Conservation (phyloP, 2,329 filamentous ascomycete genomes). For the Colletotrichum sp. region DNA sequence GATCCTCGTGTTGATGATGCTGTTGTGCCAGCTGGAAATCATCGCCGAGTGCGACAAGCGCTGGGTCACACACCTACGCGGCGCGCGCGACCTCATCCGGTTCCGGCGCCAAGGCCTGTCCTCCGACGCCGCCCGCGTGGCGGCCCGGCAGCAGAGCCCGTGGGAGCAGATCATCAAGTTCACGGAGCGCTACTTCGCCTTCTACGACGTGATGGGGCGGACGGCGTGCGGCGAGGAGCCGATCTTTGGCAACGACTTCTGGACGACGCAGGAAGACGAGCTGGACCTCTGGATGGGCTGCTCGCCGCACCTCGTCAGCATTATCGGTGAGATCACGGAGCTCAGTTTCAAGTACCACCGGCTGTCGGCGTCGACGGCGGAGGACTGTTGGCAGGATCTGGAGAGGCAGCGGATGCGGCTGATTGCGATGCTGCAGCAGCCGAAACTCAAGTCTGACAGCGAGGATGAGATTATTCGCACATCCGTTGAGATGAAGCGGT, state of each 20-base stretch:
- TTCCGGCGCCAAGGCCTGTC: slow-evolving; percentile 29
- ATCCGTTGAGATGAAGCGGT: slow-evolving; percentile 44
- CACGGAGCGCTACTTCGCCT: slow-evolving; percentile 49
- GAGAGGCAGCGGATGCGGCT: slow-evolving; percentile 9
- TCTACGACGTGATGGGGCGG: slow-evolving; percentile 50
- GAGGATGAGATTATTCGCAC: slow-evolving; percentile 36
- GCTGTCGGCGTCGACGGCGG: slow-evolving; percentile 3
- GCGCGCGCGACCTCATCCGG: slow-evolving; percentile 46
- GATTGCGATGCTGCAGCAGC: neutral
- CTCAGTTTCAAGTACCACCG: slow-evolving; percentile 38
- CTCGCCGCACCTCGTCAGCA: slow-evolving; percentile 44
- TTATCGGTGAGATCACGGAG: slow-evolving; percentile 45
- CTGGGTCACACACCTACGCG: slow-evolving; percentile 48
- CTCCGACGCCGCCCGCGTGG: neutral
- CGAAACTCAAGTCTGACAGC: slow-evolving; percentile 15
- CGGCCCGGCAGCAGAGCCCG: neutral
- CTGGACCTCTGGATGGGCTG: slow-evolving; percentile 50
- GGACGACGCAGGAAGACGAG: slow-evolving; percentile 37
- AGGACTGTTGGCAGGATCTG: slow-evolving; percentile 12
- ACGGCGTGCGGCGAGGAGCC: slow-evolving; percentile 48
- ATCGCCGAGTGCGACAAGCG: slow-evolving; percentile 41
- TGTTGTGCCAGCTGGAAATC: slow-evolving; percentile 22
- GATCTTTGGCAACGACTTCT: slow-evolving; percentile 47
- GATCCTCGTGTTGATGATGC: slow-evolving; percentile 21
- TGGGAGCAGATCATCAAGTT: slow-evolving; percentile 24